A percentile compares a stretch with the other conserved stretches of the same genome.
phyloP scores from a whole-genome alignment of 495 filamentous ascomycete genomes.

The Annulohypoxylon stygium region DNA sequence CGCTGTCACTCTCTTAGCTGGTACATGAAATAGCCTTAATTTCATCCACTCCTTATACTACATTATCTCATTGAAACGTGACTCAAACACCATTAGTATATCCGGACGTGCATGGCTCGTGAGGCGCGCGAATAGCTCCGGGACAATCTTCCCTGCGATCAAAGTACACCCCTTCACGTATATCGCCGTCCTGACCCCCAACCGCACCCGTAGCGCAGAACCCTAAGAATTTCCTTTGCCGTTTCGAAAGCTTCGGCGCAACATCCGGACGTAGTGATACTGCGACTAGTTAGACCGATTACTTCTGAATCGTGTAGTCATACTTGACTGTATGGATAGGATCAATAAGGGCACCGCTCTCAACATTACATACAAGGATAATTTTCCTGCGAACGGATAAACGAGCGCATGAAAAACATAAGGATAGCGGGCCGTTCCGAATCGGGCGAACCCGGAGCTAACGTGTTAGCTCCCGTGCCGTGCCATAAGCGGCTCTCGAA shows the following conservation, averaged over 20 bases:
- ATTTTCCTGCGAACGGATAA: constrained; percentile 10
- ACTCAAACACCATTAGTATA: background rate
- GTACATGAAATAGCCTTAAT: background rate
- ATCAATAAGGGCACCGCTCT: background rate
- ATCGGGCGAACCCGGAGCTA: background rate
- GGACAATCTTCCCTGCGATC: constrained; percentile 3
- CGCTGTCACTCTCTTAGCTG: background rate
- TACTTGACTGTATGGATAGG: background rate
- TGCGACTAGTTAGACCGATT: background rate
- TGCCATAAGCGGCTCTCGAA: constrained; percentile 18
- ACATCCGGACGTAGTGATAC: constrained; percentile 10
- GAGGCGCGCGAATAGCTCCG: background rate
- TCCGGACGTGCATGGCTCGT: background rate
- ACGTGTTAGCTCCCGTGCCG: constrained; percentile 3
- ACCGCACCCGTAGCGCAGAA: constrained; percentile 10
- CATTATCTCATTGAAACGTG: background rate
- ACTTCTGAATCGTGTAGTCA: background rate
- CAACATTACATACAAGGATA: background rate
- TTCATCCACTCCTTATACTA: background rate
- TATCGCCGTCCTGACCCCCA: constrained; percentile 8
- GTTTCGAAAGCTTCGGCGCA: background rate
- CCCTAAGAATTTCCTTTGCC: constrained; percentile 6
- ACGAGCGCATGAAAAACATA: constrained; percentile 17
- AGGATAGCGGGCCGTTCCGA: constrained; percentile 6
- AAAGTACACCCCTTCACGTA: constrained; percentile 6